Percentiles rank a stretch among this genome's conserved stretches.
Conservation (phyloP, 768 basidiomycete genomes). For the Melanogaster broomeanus region DNA sequence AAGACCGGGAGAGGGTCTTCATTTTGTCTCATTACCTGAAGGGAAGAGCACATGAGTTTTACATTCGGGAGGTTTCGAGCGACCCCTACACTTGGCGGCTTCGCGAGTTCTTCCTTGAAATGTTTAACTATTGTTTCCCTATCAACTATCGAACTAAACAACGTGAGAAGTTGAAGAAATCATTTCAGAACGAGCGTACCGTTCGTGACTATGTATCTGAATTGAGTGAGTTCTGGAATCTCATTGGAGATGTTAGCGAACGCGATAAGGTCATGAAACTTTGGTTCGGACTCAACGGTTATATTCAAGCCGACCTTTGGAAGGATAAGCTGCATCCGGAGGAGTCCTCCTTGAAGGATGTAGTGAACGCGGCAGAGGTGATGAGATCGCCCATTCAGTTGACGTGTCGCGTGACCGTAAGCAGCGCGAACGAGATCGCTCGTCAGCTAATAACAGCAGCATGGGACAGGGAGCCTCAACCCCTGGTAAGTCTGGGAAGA, state of each 20-base stretch:
- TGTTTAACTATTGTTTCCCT: conserved; percentile 39
- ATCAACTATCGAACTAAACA: conserved; percentile 29
- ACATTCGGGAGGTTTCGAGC: conserved; percentile 19
- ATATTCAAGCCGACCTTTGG: conserved; percentile 34
- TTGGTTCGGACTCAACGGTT: conserved; percentile 32
- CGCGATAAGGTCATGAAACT: conserved; percentile 33
- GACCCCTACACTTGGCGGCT: conserved; percentile 21
- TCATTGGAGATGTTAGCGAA: conserved; percentile 28
- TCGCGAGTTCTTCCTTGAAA: conserved; percentile 25
- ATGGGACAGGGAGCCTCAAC: no score
- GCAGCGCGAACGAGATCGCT: no score
- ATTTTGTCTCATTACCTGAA: conserved; percentile 27
- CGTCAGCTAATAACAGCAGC: no score
- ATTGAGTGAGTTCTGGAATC: conserved; percentile 28
- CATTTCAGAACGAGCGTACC: conserved; percentile 28
- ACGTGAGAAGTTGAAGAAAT: conserved; percentile 17
- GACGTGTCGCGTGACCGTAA: no score
- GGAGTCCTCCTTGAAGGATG: not conserved
- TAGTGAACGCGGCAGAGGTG: no score
- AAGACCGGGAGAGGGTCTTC: conserved; percentile 12
- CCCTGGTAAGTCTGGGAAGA: no score
- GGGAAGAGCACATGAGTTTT: conserved; percentile 33
- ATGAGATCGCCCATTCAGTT: no score
- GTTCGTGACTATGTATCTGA: conserved; percentile 33
- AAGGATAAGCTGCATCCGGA: not conserved